Evolutionary conservation across 2,329 filamentous ascomycete genomes (phyloP).

Genomic region (Xylaria arbuscula): DNA sequence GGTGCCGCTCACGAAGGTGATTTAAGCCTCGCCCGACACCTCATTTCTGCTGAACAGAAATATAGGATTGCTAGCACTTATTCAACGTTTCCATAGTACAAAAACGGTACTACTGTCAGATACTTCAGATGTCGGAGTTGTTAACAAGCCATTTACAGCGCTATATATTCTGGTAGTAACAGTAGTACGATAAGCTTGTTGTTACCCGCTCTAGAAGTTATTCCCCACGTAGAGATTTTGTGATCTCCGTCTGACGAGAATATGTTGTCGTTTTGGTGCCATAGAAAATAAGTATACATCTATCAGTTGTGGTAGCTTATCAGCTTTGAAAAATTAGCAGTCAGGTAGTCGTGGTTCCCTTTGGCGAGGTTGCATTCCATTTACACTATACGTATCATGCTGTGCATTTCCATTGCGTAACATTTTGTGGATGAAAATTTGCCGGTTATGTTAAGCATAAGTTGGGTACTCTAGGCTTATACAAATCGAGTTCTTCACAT

Average conservation of each 20-base stretch:
- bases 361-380: neutral
- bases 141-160: too few species aligned
- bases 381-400: too few species aligned
- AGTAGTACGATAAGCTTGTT: too few species aligned
- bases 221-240: neutral
- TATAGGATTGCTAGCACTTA: too few species aligned
- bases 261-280: neutral
- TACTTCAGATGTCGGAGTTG: neutral
- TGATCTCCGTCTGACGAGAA: neutral
- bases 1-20: too few species aligned
- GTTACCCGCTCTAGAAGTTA: too few species aligned
- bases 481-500: conserved; percentile 43
- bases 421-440: conserved; percentile 31
- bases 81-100: neutral
- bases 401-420: too few species aligned
- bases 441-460: conserved; percentile 51
- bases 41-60: too few species aligned
- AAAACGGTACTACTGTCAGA: neutral
- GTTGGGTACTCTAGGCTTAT: conserved; percentile 58
- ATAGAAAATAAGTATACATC: neutral
- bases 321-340: neutral
- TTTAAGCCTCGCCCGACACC: too few species aligned
- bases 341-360: neutral
- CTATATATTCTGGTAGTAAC: too few species aligned
- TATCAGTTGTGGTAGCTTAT: neutral